These are phyloP conservation scores for Salix viminalis DNA, from an alignment of 345 rosid genomes.

Conservation along the genomic window DNA sequence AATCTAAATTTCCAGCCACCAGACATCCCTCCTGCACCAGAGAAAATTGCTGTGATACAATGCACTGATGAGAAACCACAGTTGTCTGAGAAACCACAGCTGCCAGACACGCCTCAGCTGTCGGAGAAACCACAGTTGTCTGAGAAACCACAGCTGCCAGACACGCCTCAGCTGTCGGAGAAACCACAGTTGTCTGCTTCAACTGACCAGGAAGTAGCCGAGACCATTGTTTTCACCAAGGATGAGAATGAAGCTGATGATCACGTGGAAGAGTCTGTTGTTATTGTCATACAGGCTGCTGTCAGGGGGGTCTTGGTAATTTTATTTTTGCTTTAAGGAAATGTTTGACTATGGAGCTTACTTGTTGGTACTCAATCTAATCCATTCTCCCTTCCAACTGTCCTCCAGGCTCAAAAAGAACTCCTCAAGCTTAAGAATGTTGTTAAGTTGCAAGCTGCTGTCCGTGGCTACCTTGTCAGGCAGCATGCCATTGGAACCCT, in stretches of 20 bases:
- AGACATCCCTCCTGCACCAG: conserved; percentile 24
- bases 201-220: conserved; percentile 26
- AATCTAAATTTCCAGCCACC: conserved; percentile 32
- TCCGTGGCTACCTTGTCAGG: conserved; percentile 87
- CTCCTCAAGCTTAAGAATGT: conserved; percentile 62
- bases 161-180: conserved; percentile 12
- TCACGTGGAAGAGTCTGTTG: conserved; percentile 41
- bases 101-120: not conserved
- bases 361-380: not conserved
- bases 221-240: conserved; percentile 18
- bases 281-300: conserved; percentile 53
- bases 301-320: conserved; percentile 56
- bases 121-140: conserved; percentile 43
- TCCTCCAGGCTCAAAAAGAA: conserved; percentile 57
- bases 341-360: not conserved
- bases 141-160: conserved; percentile 27
- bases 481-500: conserved; percentile 81
- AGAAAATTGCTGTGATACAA: conserved; percentile 31
- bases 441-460: conserved; percentile 85
- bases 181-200: conserved; percentile 31
- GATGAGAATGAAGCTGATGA: conserved; percentile 28
- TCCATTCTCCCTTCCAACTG: not conserved
- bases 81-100: conserved; percentile 39
- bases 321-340: not conserved
- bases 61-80: conserved; percentile 43